Base-by-base conservation (phyloP, 805 yeast species). In the Candida nanaspora region DNA sequence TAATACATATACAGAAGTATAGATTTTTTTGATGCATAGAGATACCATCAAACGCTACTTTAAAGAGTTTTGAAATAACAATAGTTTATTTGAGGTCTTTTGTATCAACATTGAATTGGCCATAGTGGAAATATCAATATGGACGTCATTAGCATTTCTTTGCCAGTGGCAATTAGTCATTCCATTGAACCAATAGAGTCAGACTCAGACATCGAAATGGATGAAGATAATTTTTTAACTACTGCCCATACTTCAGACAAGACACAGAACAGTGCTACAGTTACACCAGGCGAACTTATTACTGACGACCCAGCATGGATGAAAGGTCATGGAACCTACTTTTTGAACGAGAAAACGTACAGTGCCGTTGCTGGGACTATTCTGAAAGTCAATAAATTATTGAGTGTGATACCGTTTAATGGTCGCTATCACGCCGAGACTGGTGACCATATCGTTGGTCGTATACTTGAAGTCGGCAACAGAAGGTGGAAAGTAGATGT, bases 251-350 rank as follows among this genome's bases (percentile, higher is more conserved):
- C 26, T 13, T 19, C 23, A 36, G 32, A 36, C 14, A 27, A 27
- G 26, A 22, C 45, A 14, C 23, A 62, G 15, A 61, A 60, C 35
- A 62, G 46, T 6, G 49, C 62, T 11, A 62, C 93, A 9, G 95
- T 91, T 16, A 87, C 97, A 1, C 98, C 98, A 0, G 98, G 98
- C 9, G 97, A 93, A 58, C 65, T 89, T 38, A 85, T 93, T n/a
- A 93, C 98, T 0, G 93, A 86, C 50, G 98, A 93, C 55, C 86
- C 96, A 6, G 74, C 82, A 2, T 93, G 98, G 97, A 93, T 93
- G 98, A 77, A 95, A 56, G 98, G 98, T 25, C 98, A 91, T 56
- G 98, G 98, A 6, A 93, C 98, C 0, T 93, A 87, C 59, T 77
- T 81, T 49, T 64, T 83, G 31, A 79, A 78, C 27, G 82, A 82